phyloP scores from a whole-genome alignment of 2,329 filamentous ascomycete genomes.

The Epichloe typhina region DNA sequence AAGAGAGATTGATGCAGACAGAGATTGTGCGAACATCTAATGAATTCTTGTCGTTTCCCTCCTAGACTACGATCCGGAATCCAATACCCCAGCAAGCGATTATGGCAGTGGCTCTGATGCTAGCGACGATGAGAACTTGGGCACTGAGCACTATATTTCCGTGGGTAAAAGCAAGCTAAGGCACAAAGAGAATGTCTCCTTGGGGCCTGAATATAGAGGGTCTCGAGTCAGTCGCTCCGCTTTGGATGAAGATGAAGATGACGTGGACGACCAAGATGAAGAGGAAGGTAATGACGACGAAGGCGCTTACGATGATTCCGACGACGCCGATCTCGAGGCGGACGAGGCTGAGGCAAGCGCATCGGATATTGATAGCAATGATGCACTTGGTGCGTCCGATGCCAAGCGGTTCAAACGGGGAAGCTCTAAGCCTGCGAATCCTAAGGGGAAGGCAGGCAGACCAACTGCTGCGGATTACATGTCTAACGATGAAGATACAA shows the following conservation, averaged over 20 bases:
- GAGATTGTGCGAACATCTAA: neutral
- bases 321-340: conserved; percentile 38
- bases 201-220: conserved; percentile 74
- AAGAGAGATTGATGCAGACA: neutral
- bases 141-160: conserved; percentile 74
- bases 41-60: neutral
- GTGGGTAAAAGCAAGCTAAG: conserved; percentile 79
- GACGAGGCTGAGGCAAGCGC: conserved; percentile 37
- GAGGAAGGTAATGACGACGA: conserved; percentile 32
- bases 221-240: conserved; percentile 59
- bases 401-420: conserved; percentile 66
- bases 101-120: conserved; percentile 36
- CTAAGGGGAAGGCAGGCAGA: conserved; percentile 24
- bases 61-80: conserved; percentile 71
- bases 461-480: conserved; percentile 46
- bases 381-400: conserved; percentile 73
- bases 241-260: conserved; percentile 41
- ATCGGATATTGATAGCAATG: conserved; percentile 51
- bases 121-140: conserved; percentile 40
- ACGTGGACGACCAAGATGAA: conserved; percentile 23
- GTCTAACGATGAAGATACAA: conserved; percentile 30
- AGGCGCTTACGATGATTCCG: conserved; percentile 43
- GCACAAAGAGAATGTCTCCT: conserved; percentile 50
- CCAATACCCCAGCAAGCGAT: conserved; percentile 43
- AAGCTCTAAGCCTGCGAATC: conserved; percentile 36